These are phyloP conservation scores for Hypoxylon sp. DNA, from an alignment of 2,329 filamentous ascomycete species.

Conservation along the genomic window DNA sequence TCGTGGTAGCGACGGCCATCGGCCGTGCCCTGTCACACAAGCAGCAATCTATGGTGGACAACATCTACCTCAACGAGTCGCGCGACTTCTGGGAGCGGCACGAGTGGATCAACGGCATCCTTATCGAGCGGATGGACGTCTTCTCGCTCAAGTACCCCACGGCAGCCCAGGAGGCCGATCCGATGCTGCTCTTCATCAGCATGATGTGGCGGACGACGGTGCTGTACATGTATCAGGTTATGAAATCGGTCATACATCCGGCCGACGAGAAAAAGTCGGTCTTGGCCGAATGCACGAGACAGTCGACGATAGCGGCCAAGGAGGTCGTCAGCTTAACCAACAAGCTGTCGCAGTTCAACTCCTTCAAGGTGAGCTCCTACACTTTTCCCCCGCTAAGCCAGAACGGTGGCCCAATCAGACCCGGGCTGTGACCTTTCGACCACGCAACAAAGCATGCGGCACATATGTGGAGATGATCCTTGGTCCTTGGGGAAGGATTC, in stretches of 20 bases:
- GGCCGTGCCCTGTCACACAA: constrained; percentile 28
- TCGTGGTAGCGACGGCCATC: constrained; percentile 32
- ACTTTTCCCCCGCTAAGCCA: too few relatives aligned
- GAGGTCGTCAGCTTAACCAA: constrained; percentile 33
- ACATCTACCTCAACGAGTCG: constrained; percentile 26
- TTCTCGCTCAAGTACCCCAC: constrained; percentile 29
- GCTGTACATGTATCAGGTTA: constrained; percentile 31
- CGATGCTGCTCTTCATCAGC: constrained; percentile 35
- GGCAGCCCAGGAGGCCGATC: constrained; percentile 27
- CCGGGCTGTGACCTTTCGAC: too few relatives aligned
- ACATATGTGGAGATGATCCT: too few relatives aligned
- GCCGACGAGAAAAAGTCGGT: constrained; percentile 27
- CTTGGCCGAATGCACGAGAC: constrained; percentile 31
- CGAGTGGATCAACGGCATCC: constrained; percentile 26
- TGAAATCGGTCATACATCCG: constrained; percentile 22
- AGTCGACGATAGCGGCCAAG: constrained; percentile 31
- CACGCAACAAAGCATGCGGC: too few relatives aligned
- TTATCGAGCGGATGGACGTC: constrained; percentile 28
- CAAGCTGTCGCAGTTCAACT: constrained; percentile 34
- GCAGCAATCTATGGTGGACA: constrained; percentile 27
- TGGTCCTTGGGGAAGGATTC: too few relatives aligned
- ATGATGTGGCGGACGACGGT: constrained; percentile 36
- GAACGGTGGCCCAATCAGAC: too few relatives aligned
- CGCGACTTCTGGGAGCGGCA: constrained; percentile 31
- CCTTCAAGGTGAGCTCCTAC: constrained; percentile 28